Evolutionary conservation across 176 grass and related monocot genomes (phyloP).

Genomic region (Carex myosuroides): DNA sequence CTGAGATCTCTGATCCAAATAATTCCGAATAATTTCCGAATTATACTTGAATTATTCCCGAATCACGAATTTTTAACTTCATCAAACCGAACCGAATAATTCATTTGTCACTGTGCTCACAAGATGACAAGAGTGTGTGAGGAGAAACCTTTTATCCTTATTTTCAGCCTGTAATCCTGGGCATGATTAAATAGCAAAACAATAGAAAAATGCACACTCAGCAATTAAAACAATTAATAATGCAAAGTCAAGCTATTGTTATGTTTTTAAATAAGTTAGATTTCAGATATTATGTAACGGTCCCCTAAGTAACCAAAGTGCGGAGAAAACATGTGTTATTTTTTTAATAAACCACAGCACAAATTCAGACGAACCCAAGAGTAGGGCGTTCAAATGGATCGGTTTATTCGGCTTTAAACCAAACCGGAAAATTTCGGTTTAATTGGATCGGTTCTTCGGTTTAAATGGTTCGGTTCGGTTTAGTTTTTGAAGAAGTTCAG

Average conservation of each 20-base stretch:
- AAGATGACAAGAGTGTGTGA: background rate
- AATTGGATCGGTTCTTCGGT: too few species aligned
- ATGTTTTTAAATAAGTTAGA: background rate
- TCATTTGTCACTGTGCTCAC: background rate
- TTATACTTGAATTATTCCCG: too few species aligned
- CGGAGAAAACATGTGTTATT: background rate
- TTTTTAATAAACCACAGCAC: background rate
- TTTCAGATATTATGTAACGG: background rate
- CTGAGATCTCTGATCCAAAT: too few species aligned
- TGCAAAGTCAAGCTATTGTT: constrained; percentile 17
- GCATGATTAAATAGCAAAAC: background rate
- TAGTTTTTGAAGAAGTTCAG: too few species aligned
- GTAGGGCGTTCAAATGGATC: too few species aligned
- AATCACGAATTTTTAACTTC: too few species aligned
- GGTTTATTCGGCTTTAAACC: too few species aligned
- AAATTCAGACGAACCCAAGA: too few species aligned
- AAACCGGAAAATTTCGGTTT: too few species aligned
- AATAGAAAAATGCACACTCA: constrained; percentile 4
- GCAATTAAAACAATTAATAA: constrained; percentile 5
- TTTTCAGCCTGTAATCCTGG: constrained; percentile 27
- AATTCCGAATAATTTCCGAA: too few species aligned
- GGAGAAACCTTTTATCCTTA: background rate
- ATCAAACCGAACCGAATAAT: too few species aligned
- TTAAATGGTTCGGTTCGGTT: too few species aligned
- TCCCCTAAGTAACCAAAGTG: background rate